Base-by-base conservation (phyloP, 2,329 filamentous ascomycete species). In the Xylariaceae sp. region DNA sequence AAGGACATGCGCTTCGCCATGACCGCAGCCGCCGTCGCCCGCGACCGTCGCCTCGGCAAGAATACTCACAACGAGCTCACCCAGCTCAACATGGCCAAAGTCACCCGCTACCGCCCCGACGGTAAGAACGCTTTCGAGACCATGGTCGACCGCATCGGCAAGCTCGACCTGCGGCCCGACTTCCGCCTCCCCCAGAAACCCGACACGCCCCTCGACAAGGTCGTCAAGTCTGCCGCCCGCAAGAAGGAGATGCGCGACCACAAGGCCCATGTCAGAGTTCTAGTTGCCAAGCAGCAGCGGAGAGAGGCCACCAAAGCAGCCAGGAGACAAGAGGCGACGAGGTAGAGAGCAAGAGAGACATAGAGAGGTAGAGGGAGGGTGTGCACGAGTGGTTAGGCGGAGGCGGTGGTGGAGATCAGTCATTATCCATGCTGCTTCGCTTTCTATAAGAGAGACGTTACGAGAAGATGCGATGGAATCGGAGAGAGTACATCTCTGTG, bases 1-100 rank as follows among this genome's bases (percentile, higher is more conserved):
- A 88, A 87, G 69, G 94, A 99, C 72, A 89, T 96, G 77, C 88
- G 92, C 33, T 97, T 97, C 74, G 90, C 90, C 64, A 86, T 97
- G 82, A 96, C 92, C 2, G 94, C 94, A 22, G 88, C 88, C 62
- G 86, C 90, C 0, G 79, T 97, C 6, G 90, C 89, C 41, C 79
- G 84, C 19, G 80, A 84, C 65, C 72, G 77, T 51, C 65, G 70
- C 44, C 69, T 83, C 13, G 79, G 83, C 38, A 77, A 81, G 47
- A 69, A 75, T 2, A 5, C 22, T 28, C 74, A 89, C 63, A 88
- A 84, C 60, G 80, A 88, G 31, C 75, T 94, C 62, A 97, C 93
- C 33, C 75, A 77, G 51, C 78, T 81, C 66, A 97, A 97, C 73
- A 79, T 93, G 42, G 76, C 79, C 58, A 97, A 97, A 74, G 90